Base-by-base conservation (phyloP, 1,139 yeast genomes). In the Sugiyamaella paludigena region DNA sequence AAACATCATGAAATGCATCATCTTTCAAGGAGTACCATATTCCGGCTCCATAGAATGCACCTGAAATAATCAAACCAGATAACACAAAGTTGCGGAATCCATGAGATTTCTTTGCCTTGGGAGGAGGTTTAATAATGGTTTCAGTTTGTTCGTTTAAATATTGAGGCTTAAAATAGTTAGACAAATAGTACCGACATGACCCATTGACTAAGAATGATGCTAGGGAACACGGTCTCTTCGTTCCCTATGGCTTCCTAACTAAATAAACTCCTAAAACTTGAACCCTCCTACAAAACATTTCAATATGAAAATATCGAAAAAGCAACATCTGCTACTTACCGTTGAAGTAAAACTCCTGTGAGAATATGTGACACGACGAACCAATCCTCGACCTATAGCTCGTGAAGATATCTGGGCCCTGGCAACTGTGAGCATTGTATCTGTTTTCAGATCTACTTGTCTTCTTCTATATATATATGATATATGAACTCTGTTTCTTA, bases 1-100 rank as follows among this genome's bases (percentile, higher is more conserved):
- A 82, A 34, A 73, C 55, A 51, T 71, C 73, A 57, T 69, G 71
- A 58, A 71, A 65, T 24, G 60, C 58, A 56, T 72, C 76, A 53
- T 69, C 61, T 37, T 63, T 54, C 34, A 69, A 57, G 12, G 76
- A 57, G 52, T 62, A 65, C 59, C 64, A 70, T 16, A 68, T 67
- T 8, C 72, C 73, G n/a, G 66, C 72, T 12, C 66, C 71, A 45
- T 65, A 70, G 8, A 60, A 55, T 8, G 58, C 60, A 7, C 61
- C 60, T 4, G 62, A 60, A 10, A 62, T 48, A 10, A 60, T 45
- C 4, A 63, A 47, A 33, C 68, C 48, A 13, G 57, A 44, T 6
- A 66, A 44, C 5, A 69, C 34, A 43, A 66, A 61, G 54, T 61
- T 65, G 40, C 72, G 62, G 49, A 69, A 53, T 37, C 59, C 58